phyloP scores from a whole-genome alignment of 345 rosid species.

The Theobroma cacao region DNA sequence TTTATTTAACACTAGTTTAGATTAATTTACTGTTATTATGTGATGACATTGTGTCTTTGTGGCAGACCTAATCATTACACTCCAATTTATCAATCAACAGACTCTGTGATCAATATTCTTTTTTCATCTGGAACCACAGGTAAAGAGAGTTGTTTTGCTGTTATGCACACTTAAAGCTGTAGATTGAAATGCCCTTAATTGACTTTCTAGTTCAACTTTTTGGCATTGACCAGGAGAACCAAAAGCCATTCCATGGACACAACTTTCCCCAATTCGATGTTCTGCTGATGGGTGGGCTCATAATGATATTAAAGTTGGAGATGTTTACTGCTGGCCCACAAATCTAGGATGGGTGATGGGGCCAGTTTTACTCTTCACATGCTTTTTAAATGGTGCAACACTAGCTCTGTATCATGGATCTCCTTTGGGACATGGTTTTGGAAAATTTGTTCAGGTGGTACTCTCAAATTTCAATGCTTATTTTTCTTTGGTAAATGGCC shows the following conservation, averaged over 20 bases:
- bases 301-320: slow-evolving; percentile 49
- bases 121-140: slow-evolving; percentile 98
- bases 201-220: slow-evolving; percentile 3
- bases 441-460: slow-evolving; percentile 79
- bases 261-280: slow-evolving; percentile 68
- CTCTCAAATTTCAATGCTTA: slow-evolving; percentile 5
- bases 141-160: not conserved
- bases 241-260: slow-evolving; percentile 97
- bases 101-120: slow-evolving; percentile 70
- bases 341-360: slow-evolving; percentile 98
- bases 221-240: slow-evolving; percentile 65
- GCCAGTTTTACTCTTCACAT: slow-evolving; percentile 57
- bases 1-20: not conserved
- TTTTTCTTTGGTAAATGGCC: not conserved
- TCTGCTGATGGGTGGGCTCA: slow-evolving; percentile 71
- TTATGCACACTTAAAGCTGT: not conserved
- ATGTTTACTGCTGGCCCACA: slow-evolving; percentile 85
- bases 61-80: slow-evolving; percentile 41
- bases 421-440: slow-evolving; percentile 78
- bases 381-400: slow-evolving; percentile 74
- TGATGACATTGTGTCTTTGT: slow-evolving; percentile 9
- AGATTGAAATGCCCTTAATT: not conserved
- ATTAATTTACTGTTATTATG: not conserved
- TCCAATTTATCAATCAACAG: slow-evolving; percentile 54
- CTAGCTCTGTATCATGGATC: slow-evolving; percentile 90